These are phyloP conservation scores for Globisporangium nodosum DNA, from an alignment of 352 stramenopile genomes.

Conservation along the genomic window DNA sequence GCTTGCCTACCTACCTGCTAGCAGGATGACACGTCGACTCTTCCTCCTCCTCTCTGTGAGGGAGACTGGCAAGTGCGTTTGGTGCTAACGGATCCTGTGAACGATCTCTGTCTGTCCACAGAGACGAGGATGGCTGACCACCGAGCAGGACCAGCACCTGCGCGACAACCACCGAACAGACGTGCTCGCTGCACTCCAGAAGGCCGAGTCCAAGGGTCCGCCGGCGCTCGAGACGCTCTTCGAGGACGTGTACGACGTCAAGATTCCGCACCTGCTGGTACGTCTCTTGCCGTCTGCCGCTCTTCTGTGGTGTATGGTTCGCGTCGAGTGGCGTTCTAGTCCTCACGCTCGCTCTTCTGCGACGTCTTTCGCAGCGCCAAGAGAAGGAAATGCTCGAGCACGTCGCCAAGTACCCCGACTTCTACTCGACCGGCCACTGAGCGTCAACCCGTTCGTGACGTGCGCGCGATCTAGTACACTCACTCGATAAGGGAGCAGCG, in stretches of 20 bases:
- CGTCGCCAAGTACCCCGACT: conserved; percentile 90
- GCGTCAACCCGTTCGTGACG: not conserved
- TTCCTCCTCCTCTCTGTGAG: not conserved
- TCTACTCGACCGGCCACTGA: conserved; percentile 69
- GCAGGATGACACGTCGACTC: too few species aligned
- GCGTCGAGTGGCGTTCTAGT: not conserved
- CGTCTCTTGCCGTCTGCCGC: conserved; percentile 1
- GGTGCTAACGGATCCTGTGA: not conserved
- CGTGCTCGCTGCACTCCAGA: conserved; percentile 77
- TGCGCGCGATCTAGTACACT: not conserved
- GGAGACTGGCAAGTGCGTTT: not conserved
- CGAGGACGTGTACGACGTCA: conserved; percentile 96
- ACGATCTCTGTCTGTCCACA: not conserved
- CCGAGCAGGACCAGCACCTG: conserved; percentile 75
- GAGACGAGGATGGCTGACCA: conserved; percentile 85
- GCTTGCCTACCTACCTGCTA: not conserved
- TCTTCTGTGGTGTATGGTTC: not conserved
- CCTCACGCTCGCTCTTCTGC: not conserved
- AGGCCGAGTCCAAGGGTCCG: conserved; percentile 88
- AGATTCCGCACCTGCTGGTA: conserved; percentile 89
- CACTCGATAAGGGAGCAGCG: not conserved
- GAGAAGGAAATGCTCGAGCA: conserved; percentile 90
- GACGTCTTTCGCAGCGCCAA: conserved; percentile 68
- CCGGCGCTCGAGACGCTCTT: conserved; percentile 92
- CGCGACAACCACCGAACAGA: conserved; percentile 87